Conservation (phyloP, 495 filamentous ascomycete genomes). For the Thermochaetoides thermophila region DNA sequence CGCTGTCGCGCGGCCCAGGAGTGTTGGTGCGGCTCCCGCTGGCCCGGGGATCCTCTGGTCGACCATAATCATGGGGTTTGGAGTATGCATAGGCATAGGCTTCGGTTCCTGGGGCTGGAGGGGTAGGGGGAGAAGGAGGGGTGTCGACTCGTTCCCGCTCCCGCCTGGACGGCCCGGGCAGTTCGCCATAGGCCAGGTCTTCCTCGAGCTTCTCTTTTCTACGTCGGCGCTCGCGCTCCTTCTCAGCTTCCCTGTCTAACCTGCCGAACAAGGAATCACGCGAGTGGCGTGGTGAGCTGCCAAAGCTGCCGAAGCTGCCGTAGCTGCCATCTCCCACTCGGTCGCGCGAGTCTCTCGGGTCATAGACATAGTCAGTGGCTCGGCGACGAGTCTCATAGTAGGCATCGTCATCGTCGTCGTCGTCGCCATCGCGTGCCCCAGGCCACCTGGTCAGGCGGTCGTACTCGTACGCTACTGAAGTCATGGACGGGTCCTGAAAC, state of each 20-base stretch:
- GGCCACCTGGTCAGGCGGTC: conserved; percentile 20
- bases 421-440: conserved; percentile 14
- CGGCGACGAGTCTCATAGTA: conserved; percentile 8
- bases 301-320: conserved; percentile 7
- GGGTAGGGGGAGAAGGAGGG: conserved; percentile 11
- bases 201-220: conserved; percentile 28
- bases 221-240: conserved; percentile 14
- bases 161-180: conserved; percentile 15
- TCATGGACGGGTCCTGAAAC: conserved; percentile 20
- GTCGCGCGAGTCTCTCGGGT: conserved; percentile 11
- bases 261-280: conserved; percentile 18
- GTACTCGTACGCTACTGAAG: conserved; percentile 16
- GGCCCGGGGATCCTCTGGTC: conserved; percentile 31
- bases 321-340: conserved; percentile 18
- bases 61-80: conserved; percentile 35
- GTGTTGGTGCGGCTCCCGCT: conserved; percentile 5
- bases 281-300: conserved; percentile 11
- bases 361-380: conserved; percentile 15
- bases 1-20: conserved; percentile 6
- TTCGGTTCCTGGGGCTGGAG: neutral
- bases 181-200: conserved; percentile 32
- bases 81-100: conserved; percentile 28
- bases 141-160: too few species aligned
- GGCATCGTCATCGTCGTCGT: conserved; percentile 11
- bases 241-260: conserved; percentile 19